phyloP scores from a whole-genome alignment of 2,329 filamentous ascomycete genomes.

The Amesomyces nigricolor region DNA sequence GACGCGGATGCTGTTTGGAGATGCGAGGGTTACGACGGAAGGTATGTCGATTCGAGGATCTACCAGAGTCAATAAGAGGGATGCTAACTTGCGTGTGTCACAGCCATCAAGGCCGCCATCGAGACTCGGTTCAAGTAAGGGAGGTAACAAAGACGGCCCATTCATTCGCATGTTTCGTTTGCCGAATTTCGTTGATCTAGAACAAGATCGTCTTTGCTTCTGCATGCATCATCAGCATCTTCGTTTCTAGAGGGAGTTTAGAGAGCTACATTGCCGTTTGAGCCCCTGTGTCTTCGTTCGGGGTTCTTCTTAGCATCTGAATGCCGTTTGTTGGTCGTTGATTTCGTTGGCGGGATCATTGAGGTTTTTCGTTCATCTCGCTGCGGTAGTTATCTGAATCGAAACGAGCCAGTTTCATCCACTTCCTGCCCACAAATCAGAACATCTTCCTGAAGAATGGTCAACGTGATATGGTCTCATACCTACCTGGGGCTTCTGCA shows the following conservation, averaged over 20 bases:
- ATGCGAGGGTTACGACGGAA: constrained; percentile 79
- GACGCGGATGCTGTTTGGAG: constrained; percentile 87
- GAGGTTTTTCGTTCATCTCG: neutral
- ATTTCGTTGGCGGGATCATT: neutral
- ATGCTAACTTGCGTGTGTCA: constrained; percentile 1
- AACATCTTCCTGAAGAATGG: too few species aligned
- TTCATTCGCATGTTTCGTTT: constrained; percentile 10
- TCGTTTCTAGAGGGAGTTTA: constrained; percentile 6
- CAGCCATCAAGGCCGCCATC: constrained; percentile 32
- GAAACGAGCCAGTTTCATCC: too few species aligned
- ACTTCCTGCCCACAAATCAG: too few species aligned
- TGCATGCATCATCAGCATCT: constrained; percentile 7
- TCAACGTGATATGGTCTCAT: too few species aligned
- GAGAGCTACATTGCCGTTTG: neutral
- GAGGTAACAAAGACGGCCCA: neutral
- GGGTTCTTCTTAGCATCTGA: neutral
- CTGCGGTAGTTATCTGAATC: too few species aligned
- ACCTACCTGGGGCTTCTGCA: too few species aligned
- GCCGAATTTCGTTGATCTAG: constrained; percentile 2
- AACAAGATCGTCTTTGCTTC: neutral
- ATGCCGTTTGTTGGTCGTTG: neutral
- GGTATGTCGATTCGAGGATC: constrained; percentile 42
- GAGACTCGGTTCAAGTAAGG: constrained; percentile 27
- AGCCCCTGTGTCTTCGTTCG: neutral
- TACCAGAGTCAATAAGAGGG: neutral